These are phyloP conservation scores for Actinomortierella wolfii DNA, from an alignment of 371 early-diverging fungal genomes.

Conservation along the genomic window DNA sequence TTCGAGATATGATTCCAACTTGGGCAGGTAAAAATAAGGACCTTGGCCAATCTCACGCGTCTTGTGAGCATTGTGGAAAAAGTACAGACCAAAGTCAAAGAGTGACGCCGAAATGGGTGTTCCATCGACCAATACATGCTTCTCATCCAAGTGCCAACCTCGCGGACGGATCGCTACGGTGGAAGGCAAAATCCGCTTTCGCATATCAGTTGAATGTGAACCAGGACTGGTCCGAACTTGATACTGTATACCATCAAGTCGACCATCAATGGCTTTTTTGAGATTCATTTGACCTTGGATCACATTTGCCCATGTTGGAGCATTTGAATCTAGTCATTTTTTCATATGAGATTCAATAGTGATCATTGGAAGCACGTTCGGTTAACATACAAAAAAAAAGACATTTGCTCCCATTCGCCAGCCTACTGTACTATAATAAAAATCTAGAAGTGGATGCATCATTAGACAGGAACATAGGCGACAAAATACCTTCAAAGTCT, in stretches of 20 bases:
- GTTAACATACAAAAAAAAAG: background rate
- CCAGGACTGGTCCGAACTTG: too few species aligned
- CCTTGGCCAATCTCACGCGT: conserved; percentile 79
- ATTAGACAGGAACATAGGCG: background rate
- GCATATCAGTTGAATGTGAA: too few species aligned
- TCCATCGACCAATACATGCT: conserved; percentile 89
- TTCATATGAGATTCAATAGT: too few species aligned
- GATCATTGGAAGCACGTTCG: too few species aligned
- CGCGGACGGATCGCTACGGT: too few species aligned
- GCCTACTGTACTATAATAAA: background rate
- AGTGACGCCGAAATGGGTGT: conserved; percentile 89
- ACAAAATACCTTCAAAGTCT: conserved; percentile 83
- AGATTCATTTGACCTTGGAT: conserved; percentile 89
- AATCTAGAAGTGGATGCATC: background rate
- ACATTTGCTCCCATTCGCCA: background rate
- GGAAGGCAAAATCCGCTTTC: too few species aligned
- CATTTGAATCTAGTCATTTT: conserved; percentile 73
- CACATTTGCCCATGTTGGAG: conserved; percentile 91
- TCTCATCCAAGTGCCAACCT: conserved; percentile 97
- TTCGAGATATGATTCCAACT: conserved; percentile 95
- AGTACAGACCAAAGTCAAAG: conserved; percentile 95
- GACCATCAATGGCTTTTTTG: conserved; percentile 85
- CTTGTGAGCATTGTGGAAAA: conserved; percentile 91
- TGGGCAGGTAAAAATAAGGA: conserved; percentile 96
- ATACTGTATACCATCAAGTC: conserved; percentile 83